Conservation (phyloP, 1,139 yeast species). For the Zygoascus meyerae region DNA sequence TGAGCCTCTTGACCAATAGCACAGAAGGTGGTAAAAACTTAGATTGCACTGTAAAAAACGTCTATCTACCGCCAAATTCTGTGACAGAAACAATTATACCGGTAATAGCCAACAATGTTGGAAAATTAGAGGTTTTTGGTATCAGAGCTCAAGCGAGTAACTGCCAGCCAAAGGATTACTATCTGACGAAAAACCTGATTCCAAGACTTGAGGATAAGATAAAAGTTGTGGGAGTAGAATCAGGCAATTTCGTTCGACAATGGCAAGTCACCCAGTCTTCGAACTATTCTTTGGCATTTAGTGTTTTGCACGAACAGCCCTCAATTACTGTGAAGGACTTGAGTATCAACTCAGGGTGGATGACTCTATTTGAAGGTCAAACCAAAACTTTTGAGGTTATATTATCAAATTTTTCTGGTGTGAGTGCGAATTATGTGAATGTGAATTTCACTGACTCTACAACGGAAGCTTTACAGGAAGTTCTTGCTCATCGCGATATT, state of each 20-base stretch:
- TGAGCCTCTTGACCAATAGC: constrained; percentile 32
- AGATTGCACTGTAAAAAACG: constrained; percentile 22
- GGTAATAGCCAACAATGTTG: constrained; percentile 41
- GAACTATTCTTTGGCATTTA: constrained; percentile 19
- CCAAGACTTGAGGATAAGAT: constrained; percentile 24
- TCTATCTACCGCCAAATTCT: constrained; percentile 39
- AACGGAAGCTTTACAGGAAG: constrained; percentile 52
- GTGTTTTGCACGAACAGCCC: constrained; percentile 65
- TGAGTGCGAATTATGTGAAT: constrained; percentile 45
- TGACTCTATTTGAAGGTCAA: constrained; percentile 82
- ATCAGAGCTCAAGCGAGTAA: constrained; percentile 44
- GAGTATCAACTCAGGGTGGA: constrained; percentile 58
- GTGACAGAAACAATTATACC: constrained; percentile 39
- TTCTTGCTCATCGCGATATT: constrained; percentile 40
- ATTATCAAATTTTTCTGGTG: constrained; percentile 53
- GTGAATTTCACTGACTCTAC: constrained; percentile 73
- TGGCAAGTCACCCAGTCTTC: constrained; percentile 9
- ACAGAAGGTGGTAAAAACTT: constrained; percentile 17
- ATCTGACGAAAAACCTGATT: constrained; percentile 28
- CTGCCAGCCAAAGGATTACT: constrained; percentile 37
- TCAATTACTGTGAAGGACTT: constrained; percentile 48
- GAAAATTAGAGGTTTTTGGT: constrained; percentile 40
- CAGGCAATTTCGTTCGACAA: constrained; percentile 15
- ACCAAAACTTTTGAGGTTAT: constrained; percentile 44
- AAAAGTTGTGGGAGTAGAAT: constrained; percentile 29